Percentiles rank a stretch among this genome's conserved stretches.
Conservation (phyloP, 2,329 filamentous ascomycete species). For the Beauveria brongniartii region DNA sequence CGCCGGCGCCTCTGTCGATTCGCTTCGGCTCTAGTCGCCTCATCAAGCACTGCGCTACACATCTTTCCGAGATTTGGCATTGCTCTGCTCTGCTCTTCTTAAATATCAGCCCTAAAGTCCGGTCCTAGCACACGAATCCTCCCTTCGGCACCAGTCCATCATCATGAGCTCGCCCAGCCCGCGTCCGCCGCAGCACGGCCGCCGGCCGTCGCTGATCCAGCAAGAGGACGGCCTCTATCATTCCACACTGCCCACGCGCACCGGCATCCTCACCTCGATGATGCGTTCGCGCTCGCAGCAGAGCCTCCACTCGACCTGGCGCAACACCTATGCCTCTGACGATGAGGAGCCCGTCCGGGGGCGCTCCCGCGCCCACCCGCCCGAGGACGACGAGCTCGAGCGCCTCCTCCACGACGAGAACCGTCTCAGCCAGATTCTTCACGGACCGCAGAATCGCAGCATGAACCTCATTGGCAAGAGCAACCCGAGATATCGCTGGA, state of each 20-base stretch:
- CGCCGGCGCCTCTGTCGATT: neutral
- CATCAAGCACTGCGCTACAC: neutral
- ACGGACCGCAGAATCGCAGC: conserved; percentile 67
- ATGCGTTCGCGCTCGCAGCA: conserved; percentile 31
- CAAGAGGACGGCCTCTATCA: conserved; percentile 24
- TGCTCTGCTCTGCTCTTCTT: too few relatives aligned
- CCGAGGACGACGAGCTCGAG: conserved; percentile 37
- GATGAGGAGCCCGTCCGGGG: conserved; percentile 13
- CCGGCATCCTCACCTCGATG: conserved; percentile 29
- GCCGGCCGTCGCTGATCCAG: conserved; percentile 25
- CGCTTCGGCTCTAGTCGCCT: neutral
- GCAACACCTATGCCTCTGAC: conserved; percentile 13
- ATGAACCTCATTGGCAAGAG: conserved; percentile 83
- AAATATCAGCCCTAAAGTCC: too few relatives aligned
- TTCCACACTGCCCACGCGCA: conserved; percentile 28
- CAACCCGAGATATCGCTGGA: conserved; percentile 80
- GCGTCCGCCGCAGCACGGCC: conserved; percentile 14
- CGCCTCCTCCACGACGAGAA: conserved; percentile 46
- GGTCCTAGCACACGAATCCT: neutral
- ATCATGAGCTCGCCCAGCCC: conserved; percentile 13
- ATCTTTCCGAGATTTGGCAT: too few relatives aligned
- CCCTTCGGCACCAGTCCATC: neutral
- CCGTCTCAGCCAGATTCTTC: conserved; percentile 50
- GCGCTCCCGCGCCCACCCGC: conserved; percentile 16
- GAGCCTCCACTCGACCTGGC: conserved; percentile 23